A percentile compares a stretch with the other conserved stretches of the same genome.
Evolutionary conservation across 106 monocot genomes (phyloP).

Genomic region (Dendrobium huoshanense): DNA sequence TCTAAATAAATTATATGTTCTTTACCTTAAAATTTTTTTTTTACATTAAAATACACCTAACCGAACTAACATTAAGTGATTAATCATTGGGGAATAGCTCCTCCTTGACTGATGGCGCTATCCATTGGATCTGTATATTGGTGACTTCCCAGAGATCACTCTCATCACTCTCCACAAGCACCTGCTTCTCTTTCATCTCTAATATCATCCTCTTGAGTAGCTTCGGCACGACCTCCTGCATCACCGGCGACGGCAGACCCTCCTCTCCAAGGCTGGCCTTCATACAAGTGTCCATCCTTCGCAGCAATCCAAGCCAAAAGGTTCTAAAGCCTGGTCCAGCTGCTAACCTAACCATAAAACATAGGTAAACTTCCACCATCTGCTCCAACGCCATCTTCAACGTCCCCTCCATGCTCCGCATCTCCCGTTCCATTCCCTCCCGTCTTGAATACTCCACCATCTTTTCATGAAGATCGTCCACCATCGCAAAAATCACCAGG

Average conservation of each 20-base stretch:
- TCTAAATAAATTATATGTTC: too few species aligned
- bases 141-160: slow-evolving; percentile 83
- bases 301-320: slow-evolving; percentile 75
- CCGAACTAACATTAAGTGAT: too few species aligned
- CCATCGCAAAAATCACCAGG: slow-evolving; percentile 64
- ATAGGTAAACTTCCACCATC: slow-evolving; percentile 58
- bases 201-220: slow-evolving; percentile 64
- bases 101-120: slow-evolving; percentile 73
- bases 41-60: too few species aligned
- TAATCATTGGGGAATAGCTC: slow-evolving; percentile 57
- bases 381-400: slow-evolving; percentile 57
- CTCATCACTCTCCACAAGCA: slow-evolving; percentile 50
- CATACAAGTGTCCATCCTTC: slow-evolving; percentile 94
- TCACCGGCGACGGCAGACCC: slow-evolving; percentile 19
- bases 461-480: slow-evolving; percentile 89
- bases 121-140: slow-evolving; percentile 93
- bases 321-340: slow-evolving; percentile 63
- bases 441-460: slow-evolving; percentile 83
- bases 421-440: slow-evolving; percentile 68
- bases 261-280: slow-evolving; percentile 45
- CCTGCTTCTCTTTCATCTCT: slow-evolving; percentile 72
- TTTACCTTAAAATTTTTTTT: too few species aligned
- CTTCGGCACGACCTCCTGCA: slow-evolving; percentile 57
- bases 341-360: slow-evolving; percentile 39
- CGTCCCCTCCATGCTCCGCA: slow-evolving; percentile 75